Evolutionary conservation across 768 basidiomycete genomes (phyloP), one percentile per base, ranked within the genome.

Genomic region (Rhizopogon sp.): DNA sequence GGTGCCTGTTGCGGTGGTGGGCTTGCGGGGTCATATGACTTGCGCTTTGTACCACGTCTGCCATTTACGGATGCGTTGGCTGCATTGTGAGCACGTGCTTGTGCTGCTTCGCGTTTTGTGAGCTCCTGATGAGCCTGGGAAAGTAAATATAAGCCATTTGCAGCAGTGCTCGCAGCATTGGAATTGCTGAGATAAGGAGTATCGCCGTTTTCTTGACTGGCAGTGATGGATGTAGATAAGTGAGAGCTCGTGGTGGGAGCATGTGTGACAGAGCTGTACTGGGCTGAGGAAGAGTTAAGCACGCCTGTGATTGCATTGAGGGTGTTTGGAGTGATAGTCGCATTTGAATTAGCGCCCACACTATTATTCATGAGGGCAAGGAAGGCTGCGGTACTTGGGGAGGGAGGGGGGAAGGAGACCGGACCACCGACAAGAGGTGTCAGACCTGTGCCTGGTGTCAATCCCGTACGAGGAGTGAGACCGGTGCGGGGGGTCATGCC

Each of bases 121-220:
- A 97, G 83, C 76, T 96, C 94, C 69, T 97, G 94, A 67, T 97
- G 94, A 28, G 94, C 95, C 72, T 98, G 94, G 1, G 86, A 88
- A 52, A 98, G 84, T 46, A 98, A 77, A 74, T 95, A 98, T 44
- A 98, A 82, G 28, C 95, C 94, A 66, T 96, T 97, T 50, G 93
- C 88, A 52, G 93, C 91, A 17, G 83, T 78, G 43, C 71, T 80
- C 2, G 91, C 78, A 8, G 88, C 81, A 41, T 74, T 84, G 46
- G 77, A 77, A 3, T 87, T 73, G 20, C 74, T 72, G 58, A 66
- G 69, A 45, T 72, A 77, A 55, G 63, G 55, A 17, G 69, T 35
- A 14, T 72, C 63, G 39, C 58, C 31, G 14, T 43, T 68, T 28
- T 73, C 70, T 31, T 68, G 72, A 43, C 58, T 71, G 13, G 66